Base-by-base conservation (phyloP, 2,329 filamentous ascomycete species). In the Pezicula radicicola region DNA sequence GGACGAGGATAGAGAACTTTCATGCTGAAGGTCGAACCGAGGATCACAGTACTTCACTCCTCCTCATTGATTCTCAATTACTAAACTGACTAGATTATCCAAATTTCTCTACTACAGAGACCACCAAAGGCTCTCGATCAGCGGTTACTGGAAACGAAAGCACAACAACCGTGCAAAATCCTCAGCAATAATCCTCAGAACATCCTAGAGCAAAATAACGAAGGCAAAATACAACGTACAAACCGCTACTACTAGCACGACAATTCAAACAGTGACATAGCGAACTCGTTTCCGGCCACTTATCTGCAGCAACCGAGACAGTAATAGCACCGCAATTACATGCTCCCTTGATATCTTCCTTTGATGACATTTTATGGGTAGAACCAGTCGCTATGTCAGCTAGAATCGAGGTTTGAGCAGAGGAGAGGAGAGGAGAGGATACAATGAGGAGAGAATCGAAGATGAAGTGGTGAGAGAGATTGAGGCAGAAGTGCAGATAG, bases 201-300 rank as follows among this genome's bases (percentile, higher is more conserved):
- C 37, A 40, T 16, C 15, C 19, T 13, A 19, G 13, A 12, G 15
- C 15, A 40, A 40, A 40, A 8, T 16, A 40, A 40, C 7, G 6
- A 15, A 40, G 9, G 9, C 15, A 40, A 40, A 19, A 13, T 7
- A 40, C 18, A 21, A 47, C 45, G 16, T 36, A 47, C 45, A 47
- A 36, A 18, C 27, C 10, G 4, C 45, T 12, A n/a, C 45, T 18
- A 36, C 27, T 21, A 16, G 19, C 30, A 16, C 21, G 28, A n/a
- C 45, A 47, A 39, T 47, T 47, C 18, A 47, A 21, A n/a, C 45
- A 47, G 10, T 47, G 45, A 27, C 45, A 47, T 13, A 47, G 30
- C 10, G 21, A 18, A 19, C 45, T 35, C 12, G 28, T n/a, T 8
- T 35, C 35, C 4, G 45, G 45, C 12, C 30, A 47, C 6, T 21